Evolutionary conservation across 2,329 filamentous ascomycete genomes (phyloP).

Genomic region (Trichoderma aggressivum): DNA sequence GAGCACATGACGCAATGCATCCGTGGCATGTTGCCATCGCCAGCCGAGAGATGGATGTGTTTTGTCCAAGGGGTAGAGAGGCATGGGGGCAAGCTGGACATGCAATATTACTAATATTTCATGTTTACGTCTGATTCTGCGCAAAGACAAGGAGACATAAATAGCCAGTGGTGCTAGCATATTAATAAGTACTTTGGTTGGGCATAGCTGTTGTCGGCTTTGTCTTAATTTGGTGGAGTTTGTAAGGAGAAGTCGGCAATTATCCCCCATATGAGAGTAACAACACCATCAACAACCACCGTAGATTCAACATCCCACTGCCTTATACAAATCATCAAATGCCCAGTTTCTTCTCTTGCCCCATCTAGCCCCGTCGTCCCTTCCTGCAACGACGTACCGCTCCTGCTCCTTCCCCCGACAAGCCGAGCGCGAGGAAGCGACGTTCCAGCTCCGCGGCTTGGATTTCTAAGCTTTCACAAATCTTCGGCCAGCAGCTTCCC

Average conservation of each 20-base stretch:
- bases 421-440: slow-evolving; percentile 11
- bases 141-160: not conserved
- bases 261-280: not conserved
- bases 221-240: not conserved
- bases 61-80: not conserved
- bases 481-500: not conserved
- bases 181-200: not conserved
- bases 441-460: slow-evolving; percentile 4
- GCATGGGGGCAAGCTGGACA: not conserved
- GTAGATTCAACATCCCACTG: not conserved
- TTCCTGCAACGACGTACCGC: not conserved
- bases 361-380: not conserved
- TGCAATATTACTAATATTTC: not conserved
- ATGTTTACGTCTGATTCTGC: not conserved
- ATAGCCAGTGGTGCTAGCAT: not conserved
- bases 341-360: not conserved
- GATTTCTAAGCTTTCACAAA: slow-evolving; percentile 19
- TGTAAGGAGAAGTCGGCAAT: not conserved
- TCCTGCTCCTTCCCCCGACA: slow-evolving; percentile 6
- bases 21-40: slow-evolving; percentile 18
- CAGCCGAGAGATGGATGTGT: not conserved
- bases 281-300: not conserved
- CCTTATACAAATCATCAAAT: not conserved
- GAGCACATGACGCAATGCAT: slow-evolving; percentile 17
- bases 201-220: not conserved